Percentiles rank a stretch among this genome's conserved stretches.
Conservation (phyloP, 2,329 filamentous ascomycete species). For the Cadophora luteo-olivacea region DNA sequence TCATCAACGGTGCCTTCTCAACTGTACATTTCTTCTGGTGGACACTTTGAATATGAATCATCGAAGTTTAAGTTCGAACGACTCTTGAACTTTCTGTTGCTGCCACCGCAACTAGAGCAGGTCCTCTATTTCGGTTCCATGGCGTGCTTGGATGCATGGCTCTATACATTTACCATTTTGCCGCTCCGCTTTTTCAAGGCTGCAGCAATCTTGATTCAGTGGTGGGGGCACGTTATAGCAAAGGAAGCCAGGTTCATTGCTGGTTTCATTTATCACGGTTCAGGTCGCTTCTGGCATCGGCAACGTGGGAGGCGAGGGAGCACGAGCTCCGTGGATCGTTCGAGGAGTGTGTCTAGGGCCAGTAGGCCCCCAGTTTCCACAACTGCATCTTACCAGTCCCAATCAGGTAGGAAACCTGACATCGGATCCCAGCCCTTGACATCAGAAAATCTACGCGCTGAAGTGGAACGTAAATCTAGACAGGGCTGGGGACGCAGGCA, state of each 20-base stretch:
- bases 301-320: conserved; percentile 55
- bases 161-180: conserved; percentile 95
- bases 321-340: conserved; percentile 35
- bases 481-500: conserved; percentile 55
- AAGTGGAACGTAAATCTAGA: conserved; percentile 38
- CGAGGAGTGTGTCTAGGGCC: conserved; percentile 41
- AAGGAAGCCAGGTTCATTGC: conserved; percentile 76
- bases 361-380: conserved; percentile 37
- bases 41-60: conserved; percentile 72
- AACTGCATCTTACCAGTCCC: conserved; percentile 38
- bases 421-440: conserved; percentile 23
- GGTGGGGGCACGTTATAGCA: conserved; percentile 76
- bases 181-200: conserved; percentile 88
- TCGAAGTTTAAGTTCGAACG: conserved; percentile 91
- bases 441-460: conserved; percentile 34
- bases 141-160: conserved; percentile 93
- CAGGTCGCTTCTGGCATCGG: conserved; percentile 77
- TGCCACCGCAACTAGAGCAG: conserved; percentile 83
- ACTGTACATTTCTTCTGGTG: conserved; percentile 61
- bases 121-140: conserved; percentile 87
- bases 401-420: conserved; percentile 32
- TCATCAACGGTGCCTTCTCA: conserved; percentile 67
- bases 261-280: conserved; percentile 79
- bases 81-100: conserved; percentile 83
- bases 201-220: conserved; percentile 74